Evolutionary conservation across 768 basidiomycete species (phyloP).

Genomic region (Polyporus arcularius): DNA sequence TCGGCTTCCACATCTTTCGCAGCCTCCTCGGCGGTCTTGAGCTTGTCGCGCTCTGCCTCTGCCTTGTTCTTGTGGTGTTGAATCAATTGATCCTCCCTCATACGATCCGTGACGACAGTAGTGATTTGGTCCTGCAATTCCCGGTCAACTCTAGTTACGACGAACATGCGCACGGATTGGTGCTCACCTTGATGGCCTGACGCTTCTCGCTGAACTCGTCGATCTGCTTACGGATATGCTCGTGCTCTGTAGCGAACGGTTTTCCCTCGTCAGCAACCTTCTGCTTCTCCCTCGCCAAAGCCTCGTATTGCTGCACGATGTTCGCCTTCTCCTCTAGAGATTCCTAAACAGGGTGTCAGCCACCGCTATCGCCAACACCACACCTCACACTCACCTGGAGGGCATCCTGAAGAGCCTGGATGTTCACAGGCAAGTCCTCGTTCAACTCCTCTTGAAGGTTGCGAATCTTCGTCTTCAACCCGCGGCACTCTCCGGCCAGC

Average conservation of each 20-base stretch:
- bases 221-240: conserved; percentile 50
- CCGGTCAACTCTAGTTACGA: conserved; percentile 3
- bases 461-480: conserved; percentile 35
- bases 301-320: conserved; percentile 50
- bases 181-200: conserved; percentile 46
- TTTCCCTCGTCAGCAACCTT: conserved; percentile 48
- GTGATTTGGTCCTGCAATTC: conserved; percentile 48
- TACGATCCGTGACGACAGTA: conserved; percentile 47
- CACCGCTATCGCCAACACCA: not conserved
- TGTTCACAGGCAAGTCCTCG: conserved; percentile 66
- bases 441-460: conserved; percentile 61
- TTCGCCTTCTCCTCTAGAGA: conserved; percentile 52
- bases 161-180: not conserved
- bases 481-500: conserved; percentile 8
- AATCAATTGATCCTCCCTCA: conserved; percentile 50
- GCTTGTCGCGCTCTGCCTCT: conserved; percentile 45
- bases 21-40: conserved; percentile 46
- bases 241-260: conserved; percentile 43
- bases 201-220: conserved; percentile 50
- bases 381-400: conserved; percentile 43
- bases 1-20: conserved; percentile 59
- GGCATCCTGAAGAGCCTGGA: conserved; percentile 56
- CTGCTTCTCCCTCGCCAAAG: conserved; percentile 46
- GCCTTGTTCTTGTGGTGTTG: conserved; percentile 56
- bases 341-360: conserved; percentile 43